Base-by-base conservation (phyloP, 306 rosid genomes). In the Boehmeria nivea region DNA sequence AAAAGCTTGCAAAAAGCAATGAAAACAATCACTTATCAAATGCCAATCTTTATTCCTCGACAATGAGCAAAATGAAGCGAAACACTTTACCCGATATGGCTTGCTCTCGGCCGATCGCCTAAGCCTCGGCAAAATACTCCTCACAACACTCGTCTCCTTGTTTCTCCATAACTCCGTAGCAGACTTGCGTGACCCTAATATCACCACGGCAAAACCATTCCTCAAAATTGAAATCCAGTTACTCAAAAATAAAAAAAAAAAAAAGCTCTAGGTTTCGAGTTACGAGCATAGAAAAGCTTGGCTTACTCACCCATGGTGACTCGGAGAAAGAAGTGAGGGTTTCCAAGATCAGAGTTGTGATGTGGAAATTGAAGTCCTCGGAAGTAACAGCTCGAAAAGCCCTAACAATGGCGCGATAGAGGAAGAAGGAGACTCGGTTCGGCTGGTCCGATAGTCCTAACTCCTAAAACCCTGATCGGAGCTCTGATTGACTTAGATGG, bases 121-220 rank as follows among this genome's bases (percentile, higher is more conserved):
- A 38, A 36, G 48, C 37, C 54, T 64, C 46, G 66, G 57, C 50
- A 78, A 51, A 17, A 71, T 14, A 12, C 15, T 13, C 70, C 59
- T 72, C 59, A 42, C 10, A 3, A 49, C 51, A 51, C 43, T 52
- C 47, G 43, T 15, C 12, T 44, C 75, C 36, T 59, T 71, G 37
- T 60, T 74, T 65, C 72, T 58, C 70, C 69, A 60, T 26, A 78
- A 12, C 44, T 65, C 66, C 64, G 53, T 34, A 28, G 69, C 63
- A 54, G 26, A 63, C 50, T 64, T 67, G 56, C 46, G 64, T 0
- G 75, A 44, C 50, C 75, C 83, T 66, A 42, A 78, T 4, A 17
- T 19, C 40, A 14, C 38, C 57, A 16, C 12, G 27, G 26, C 38
- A 39, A 65, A 53, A 20, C 49, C 60, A 64, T 44, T 48, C 17